These are phyloP conservation scores for Carex pumila DNA, from an alignment of 176 grass and related monocot genomes.

Conservation along the genomic window DNA sequence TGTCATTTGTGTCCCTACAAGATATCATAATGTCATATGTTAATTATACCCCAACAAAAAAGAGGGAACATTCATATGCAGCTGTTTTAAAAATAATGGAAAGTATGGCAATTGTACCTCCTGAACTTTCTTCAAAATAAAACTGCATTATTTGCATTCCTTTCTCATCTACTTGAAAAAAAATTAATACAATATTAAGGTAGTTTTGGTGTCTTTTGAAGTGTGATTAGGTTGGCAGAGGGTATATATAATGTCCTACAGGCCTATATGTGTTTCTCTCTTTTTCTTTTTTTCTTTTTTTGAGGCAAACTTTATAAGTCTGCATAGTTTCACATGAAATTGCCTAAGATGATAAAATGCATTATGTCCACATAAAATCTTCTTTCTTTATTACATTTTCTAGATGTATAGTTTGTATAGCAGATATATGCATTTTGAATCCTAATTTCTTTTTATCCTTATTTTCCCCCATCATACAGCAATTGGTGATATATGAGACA, in stretches of 20 bases:
- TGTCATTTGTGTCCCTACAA: constrained; percentile 6
- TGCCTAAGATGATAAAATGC: not conserved
- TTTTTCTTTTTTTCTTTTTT: not conserved
- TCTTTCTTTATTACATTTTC: not conserved
- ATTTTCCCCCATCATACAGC: constrained; percentile 29
- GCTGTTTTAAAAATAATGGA: not conserved
- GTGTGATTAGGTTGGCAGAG: not conserved
- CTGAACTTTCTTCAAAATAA: not conserved
- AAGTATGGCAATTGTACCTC: not conserved
- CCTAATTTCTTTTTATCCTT: not conserved
- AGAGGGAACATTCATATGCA: not conserved
- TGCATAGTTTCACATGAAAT: not conserved
- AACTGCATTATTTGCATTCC: not conserved
- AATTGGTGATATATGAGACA: constrained; percentile 92
- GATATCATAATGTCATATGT: not conserved
- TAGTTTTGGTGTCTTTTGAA: not conserved
- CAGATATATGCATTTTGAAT: not conserved
- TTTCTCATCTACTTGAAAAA: not conserved
- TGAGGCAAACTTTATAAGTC: not conserved
- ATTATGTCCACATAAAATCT: not conserved
- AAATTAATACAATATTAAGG: not conserved
- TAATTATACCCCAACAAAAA: not conserved
- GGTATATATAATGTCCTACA: not conserved
- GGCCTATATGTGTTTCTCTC: not conserved
- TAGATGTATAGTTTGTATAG: not conserved